phyloP scores from a whole-genome alignment of 2,329 filamentous ascomycete genomes.

The Cladophialophora yegresii region DNA sequence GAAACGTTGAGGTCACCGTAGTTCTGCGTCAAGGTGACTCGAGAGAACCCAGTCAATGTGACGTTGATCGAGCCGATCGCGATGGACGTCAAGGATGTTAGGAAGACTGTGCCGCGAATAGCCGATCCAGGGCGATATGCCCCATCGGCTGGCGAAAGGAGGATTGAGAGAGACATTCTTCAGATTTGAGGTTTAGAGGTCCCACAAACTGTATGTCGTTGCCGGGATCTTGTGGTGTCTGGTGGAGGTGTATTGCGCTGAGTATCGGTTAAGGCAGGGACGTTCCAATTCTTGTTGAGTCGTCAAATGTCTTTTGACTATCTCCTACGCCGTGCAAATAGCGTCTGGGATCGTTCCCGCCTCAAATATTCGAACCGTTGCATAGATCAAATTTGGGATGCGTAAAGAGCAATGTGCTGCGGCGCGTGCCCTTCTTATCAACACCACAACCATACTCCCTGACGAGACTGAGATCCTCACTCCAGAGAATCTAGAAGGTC shows the following conservation, averaged over 20 bases:
- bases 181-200: neutral
- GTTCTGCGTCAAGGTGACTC: slow-evolving; percentile 11
- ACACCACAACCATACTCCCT: neutral
- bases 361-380: neutral
- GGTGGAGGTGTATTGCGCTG: neutral
- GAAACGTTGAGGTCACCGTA: slow-evolving; percentile 13
- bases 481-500: neutral
- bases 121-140: slow-evolving; percentile 2
- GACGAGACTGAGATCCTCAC: neutral
- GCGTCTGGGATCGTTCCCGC: too few relatives aligned
- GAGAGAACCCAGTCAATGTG: slow-evolving; percentile 1
- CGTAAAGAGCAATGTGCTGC: neutral
- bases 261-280: neutral
- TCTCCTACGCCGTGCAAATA: neutral
- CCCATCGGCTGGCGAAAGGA: neutral
- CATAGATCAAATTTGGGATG: neutral
- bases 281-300: neutral
- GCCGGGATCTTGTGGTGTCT: neutral
- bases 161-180: slow-evolving; percentile 12
- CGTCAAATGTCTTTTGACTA: neutral
- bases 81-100: slow-evolving; percentile 4
- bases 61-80: slow-evolving; percentile 5
- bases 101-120: slow-evolving; percentile 1
- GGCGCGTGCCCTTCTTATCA: neutral
- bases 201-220: neutral